phyloP scores from a whole-genome alignment of 257 asterid genomes.

The Solanum neorickii region DNA sequence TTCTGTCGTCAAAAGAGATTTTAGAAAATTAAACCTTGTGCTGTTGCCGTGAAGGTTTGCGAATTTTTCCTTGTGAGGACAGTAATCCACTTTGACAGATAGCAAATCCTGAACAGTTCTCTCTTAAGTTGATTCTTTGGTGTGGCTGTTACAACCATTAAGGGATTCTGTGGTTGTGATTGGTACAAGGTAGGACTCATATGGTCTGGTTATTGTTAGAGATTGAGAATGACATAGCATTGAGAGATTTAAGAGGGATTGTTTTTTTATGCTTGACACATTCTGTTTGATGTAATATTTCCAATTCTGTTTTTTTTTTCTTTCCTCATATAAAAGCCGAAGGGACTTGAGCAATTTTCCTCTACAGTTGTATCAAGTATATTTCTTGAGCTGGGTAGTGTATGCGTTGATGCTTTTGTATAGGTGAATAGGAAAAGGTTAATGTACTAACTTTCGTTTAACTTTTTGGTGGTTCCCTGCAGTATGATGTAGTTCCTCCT shows the following conservation, averaged over 20 bases:
- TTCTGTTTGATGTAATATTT: background rate
- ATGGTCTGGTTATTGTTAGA: background rate
- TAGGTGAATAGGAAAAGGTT: background rate
- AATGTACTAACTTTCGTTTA: background rate
- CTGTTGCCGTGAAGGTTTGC: background rate
- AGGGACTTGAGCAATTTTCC: background rate
- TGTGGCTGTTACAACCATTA: background rate
- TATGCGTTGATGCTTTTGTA: background rate
- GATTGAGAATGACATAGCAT: background rate
- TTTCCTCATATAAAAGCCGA: background rate
- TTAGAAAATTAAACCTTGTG: background rate
- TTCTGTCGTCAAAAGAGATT: background rate
- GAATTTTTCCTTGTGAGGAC: background rate
- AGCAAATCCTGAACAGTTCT: background rate
- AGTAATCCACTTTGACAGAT: background rate
- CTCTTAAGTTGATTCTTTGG: background rate
- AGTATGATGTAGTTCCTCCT: slow-evolving; percentile 87
- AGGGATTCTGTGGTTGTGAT: background rate
- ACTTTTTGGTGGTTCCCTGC: slow-evolving; percentile 5
- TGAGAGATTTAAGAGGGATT: background rate
- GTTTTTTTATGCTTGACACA: background rate
- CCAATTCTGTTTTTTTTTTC: background rate
- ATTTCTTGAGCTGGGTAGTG: background rate
- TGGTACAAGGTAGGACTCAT: background rate
- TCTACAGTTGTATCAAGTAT: background rate